A percentile compares a stretch with the other conserved stretches of the same genome.
These are phyloP conservation scores for Lichtheimia ramosa DNA, from an alignment of 371 early-diverging fungal genomes.

Conservation along the genomic window DNA sequence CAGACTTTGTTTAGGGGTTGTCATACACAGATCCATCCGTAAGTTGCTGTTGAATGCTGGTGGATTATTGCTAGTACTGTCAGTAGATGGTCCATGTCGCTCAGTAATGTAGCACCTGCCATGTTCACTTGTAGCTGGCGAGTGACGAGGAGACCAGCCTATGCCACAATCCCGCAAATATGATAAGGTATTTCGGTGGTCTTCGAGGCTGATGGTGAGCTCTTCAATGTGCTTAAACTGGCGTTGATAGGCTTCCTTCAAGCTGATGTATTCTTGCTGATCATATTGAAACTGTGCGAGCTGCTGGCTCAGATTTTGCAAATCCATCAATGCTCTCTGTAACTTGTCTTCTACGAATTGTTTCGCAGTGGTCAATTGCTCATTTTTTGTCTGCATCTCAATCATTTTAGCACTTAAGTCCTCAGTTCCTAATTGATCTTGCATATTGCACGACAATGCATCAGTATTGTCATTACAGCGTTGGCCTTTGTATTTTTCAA, in stretches of 20 bases:
- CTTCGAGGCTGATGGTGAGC: constrained; percentile 33
- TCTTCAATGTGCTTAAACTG: constrained; percentile 34
- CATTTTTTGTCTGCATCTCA: constrained; percentile 13
- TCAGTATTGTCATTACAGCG: background rate
- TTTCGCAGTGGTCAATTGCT: constrained; percentile 10
- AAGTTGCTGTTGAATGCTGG: background rate
- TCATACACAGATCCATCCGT: constrained; percentile 2
- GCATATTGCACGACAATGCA: background rate
- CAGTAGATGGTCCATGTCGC: background rate
- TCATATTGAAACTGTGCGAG: constrained; percentile 25
- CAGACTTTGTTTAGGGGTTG: constrained; percentile 12
- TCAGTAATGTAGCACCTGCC: background rate
- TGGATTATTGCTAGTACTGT: background rate
- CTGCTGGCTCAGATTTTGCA: constrained; percentile 24
- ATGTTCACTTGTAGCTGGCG: constrained; percentile 6
- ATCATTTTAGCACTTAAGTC: constrained; percentile 4
- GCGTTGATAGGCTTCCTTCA: constrained; percentile 29
- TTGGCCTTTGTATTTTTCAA: constrained; percentile 2
- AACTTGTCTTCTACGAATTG: constrained; percentile 17
- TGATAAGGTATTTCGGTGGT: constrained; percentile 30
- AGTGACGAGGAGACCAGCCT: constrained; percentile 5
- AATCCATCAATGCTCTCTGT: constrained; percentile 14
- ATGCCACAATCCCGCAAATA: constrained; percentile 21
- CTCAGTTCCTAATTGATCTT: background rate
- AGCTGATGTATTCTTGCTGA: constrained; percentile 22